Conservation (phyloP, 371 early-diverging fungal genomes). For the Massospora cicadina region DNA sequence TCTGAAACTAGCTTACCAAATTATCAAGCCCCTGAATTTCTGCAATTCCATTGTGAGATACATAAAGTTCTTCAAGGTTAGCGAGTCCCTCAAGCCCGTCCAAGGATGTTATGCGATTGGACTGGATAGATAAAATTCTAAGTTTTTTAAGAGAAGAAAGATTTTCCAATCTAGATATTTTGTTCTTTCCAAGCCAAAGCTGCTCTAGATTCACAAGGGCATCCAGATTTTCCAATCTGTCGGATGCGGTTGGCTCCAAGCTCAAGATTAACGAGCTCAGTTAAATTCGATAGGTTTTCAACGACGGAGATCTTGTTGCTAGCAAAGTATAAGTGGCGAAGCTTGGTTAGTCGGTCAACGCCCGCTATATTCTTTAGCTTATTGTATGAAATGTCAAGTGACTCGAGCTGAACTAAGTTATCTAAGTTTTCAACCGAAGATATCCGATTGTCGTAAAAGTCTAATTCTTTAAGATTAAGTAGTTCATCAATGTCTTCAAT, state of each 20-base stretch:
- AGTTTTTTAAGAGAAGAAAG: conserved; percentile 30
- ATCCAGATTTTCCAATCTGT: conserved; percentile 64
- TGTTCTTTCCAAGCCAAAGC: conserved; percentile 95
- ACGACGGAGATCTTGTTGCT: conserved; percentile 65
- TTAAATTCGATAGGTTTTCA: conserved; percentile 45
- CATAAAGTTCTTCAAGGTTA: conserved; percentile 69
- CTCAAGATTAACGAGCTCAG: conserved; percentile 61
- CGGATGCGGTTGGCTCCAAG: conserved; percentile 88
- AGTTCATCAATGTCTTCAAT: conserved; percentile 46
- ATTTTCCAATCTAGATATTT: conserved; percentile 59
- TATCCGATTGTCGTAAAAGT: conserved; percentile 91
- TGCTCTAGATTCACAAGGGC: conserved; percentile 55
- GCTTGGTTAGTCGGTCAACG: conserved; percentile 29
- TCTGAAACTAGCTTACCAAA: conserved; percentile 41
- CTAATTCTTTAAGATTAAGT: conserved; percentile 45
- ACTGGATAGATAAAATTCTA: conserved; percentile 66
- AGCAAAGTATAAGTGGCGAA: conserved; percentile 59
- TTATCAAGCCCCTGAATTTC: conserved; percentile 59
- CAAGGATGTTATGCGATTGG: conserved; percentile 48
- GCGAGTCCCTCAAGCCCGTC: conserved; percentile 50
- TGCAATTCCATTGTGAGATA: conserved; percentile 73
- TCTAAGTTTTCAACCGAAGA: conserved; percentile 47
- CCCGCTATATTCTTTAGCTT: conserved; percentile 57
- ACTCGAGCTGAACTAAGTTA: conserved; percentile 36
- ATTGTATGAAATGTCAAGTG: conserved; percentile 83